phyloP scores from a whole-genome alignment of 1,284 basidiomycete species.

The Rhodofomes roseus region DNA sequence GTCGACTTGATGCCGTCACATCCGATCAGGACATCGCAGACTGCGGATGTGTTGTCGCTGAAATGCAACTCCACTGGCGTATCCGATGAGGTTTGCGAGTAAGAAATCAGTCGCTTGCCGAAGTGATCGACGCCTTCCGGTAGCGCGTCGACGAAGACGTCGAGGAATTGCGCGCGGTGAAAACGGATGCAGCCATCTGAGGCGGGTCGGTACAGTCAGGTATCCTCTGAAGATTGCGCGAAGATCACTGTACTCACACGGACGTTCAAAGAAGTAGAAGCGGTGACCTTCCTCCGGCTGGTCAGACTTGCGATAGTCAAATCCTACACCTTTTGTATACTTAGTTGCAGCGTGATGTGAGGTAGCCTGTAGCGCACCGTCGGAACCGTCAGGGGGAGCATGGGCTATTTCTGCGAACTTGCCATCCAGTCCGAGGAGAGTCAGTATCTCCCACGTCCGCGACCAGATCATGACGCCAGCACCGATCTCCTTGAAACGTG shows the following conservation, averaged over 20 bases:
- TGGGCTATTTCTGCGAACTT: constrained; percentile 41
- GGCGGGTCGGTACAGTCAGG: no score
- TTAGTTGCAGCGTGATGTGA: background rate
- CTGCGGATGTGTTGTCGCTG: constrained; percentile 33
- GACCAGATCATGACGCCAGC: constrained; percentile 48
- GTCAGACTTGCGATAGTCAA: constrained; percentile 42
- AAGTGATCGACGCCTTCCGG: constrained; percentile 38
- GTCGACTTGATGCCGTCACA: constrained; percentile 50
- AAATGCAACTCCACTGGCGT: constrained; percentile 26
- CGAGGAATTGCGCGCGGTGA: constrained; percentile 46
- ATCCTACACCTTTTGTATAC: constrained; percentile 33
- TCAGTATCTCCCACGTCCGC: constrained; percentile 40
- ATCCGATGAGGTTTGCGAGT: constrained; percentile 17
- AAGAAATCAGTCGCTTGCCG: constrained; percentile 36
- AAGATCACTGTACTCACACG: constrained; percentile 38
- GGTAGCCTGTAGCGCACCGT: constrained; percentile 20
- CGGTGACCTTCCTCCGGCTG: constrained; percentile 33
- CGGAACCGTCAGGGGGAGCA: constrained; percentile 35
- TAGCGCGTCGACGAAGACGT: constrained; percentile 38
- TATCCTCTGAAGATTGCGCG: no score
- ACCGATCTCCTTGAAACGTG: constrained; percentile 45
- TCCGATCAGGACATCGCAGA: constrained; percentile 45
- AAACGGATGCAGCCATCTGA: constrained; percentile 39
- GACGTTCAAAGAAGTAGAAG: constrained; percentile 35
- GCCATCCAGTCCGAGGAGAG: constrained; percentile 35